phyloP scores from a whole-genome alignment of 305 asterid species.

The Withania somnifera region DNA sequence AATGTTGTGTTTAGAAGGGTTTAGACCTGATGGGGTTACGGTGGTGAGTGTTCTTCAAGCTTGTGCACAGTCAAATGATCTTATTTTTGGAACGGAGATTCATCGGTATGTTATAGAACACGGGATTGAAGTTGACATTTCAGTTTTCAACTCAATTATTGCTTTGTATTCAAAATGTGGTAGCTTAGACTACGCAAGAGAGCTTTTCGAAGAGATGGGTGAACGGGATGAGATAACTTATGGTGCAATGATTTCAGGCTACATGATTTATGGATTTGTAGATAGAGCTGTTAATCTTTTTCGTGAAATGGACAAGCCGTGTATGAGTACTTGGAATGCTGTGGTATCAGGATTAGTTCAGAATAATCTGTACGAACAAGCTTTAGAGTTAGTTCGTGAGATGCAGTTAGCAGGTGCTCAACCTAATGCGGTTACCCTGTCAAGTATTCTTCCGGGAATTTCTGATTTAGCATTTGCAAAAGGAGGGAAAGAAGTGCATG shows the following conservation, averaged over 20 bases:
- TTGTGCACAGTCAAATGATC: slow-evolving; percentile 73
- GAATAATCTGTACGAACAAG: slow-evolving; percentile 41
- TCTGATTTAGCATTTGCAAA: slow-evolving; percentile 44
- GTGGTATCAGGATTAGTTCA: slow-evolving; percentile 70
- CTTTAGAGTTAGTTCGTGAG: slow-evolving; percentile 36
- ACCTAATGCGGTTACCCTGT: slow-evolving; percentile 57
- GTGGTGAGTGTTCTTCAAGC: slow-evolving; percentile 60
- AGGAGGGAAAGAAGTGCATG: slow-evolving; percentile 72
- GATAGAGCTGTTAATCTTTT: slow-evolving; percentile 53
- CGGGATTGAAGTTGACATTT: slow-evolving; percentile 45
- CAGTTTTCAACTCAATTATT: slow-evolving; percentile 53
- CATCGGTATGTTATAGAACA: slow-evolving; percentile 49
- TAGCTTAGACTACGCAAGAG: slow-evolving; percentile 71
- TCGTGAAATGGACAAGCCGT: slow-evolving; percentile 39
- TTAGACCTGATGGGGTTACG: slow-evolving; percentile 54
- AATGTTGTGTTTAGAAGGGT: slow-evolving; percentile 34
- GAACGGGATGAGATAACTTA: slow-evolving; percentile 73
- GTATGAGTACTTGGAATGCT: slow-evolving; percentile 79
- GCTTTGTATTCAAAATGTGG: slow-evolving; percentile 82
- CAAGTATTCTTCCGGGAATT: slow-evolving; percentile 62
- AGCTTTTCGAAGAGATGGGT: slow-evolving; percentile 64
- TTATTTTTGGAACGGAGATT: slow-evolving; percentile 55
- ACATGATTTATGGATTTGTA: slow-evolving; percentile 70
- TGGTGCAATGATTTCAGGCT: slow-evolving; percentile 65
- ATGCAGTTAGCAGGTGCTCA: slow-evolving; percentile 45